Base-by-base conservation (phyloP, 305 asterid species). In the Euphrasia arctica region DNA sequence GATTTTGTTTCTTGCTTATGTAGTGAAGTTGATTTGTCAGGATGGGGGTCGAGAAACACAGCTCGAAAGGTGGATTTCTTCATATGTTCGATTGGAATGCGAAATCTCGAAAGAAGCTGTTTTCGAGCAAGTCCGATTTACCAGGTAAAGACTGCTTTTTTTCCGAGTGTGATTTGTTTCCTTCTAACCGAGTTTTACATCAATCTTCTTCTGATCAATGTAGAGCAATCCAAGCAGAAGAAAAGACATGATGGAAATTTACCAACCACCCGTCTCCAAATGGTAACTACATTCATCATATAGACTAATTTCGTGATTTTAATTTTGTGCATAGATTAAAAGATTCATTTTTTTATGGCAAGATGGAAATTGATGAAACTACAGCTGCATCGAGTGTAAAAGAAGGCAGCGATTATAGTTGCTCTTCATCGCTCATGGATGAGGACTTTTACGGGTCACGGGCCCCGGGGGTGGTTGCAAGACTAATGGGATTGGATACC, bases 31-130 rank as follows among this genome's bases (percentile, higher is more conserved):
- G 34, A 9, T 13, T 12, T 22, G 14, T 71, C 66, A 72, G 74
- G 55, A 85, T 87, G 96, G 93, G 95, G 36, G 76, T 77, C 9
- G 97, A 92, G 70, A 87, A 78, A 72, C 87, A 81, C 59, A 75
- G 79, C 67, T 75, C 88, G 32, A 90, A 74, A 71, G 77, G 78
- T 59, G 96, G 96, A 43, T 80, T 92, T 79, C 85, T 89, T 43
- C 97, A 89, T 77, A 79, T 89, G 71, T 92, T 92, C 62, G 96
- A 89, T 77, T 92, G 98, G 98, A 89, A 89, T 62, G 85, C 85
- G 22, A 89, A 89, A 79, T 92, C 98, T 48, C 86, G 90, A 12
- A 92, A 89, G 85, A 92, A 92, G 71, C 70, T 87, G 77, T 87
- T 89, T 69, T 74, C 87, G 3, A 83, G 78, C 90, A 85, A 89